Conservation (phyloP, 2,329 filamentous ascomycete species). For the Botryotinia calthae region DNA sequence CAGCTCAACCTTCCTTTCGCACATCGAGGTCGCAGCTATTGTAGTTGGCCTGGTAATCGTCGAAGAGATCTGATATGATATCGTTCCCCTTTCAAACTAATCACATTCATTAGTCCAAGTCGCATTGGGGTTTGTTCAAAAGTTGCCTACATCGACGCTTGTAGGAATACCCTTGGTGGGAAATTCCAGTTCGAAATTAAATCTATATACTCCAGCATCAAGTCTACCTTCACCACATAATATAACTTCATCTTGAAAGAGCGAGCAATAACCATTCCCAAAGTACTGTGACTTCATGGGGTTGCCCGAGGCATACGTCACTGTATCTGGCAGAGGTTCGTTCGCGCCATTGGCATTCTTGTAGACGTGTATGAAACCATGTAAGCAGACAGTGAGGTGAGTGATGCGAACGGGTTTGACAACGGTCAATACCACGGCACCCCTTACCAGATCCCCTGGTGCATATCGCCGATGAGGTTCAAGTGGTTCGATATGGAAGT, state of each 20-base stretch:
- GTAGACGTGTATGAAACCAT: conserved; percentile 77
- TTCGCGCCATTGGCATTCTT: conserved; percentile 61
- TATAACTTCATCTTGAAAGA: conserved; percentile 80
- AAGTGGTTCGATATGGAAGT: conserved; percentile 74
- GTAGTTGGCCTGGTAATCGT: conserved; percentile 86
- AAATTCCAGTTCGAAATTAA: conserved; percentile 72
- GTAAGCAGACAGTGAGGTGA: conserved; percentile 73
- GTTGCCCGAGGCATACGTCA: conserved; percentile 39
- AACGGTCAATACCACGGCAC: conserved; percentile 69
- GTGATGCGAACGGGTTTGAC: conserved; percentile 75
- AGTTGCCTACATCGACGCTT: conserved; percentile 79
- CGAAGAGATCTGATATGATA: conserved; percentile 86
- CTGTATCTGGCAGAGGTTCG: conserved; percentile 42
- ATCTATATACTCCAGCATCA: conserved; percentile 72
- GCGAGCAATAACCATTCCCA: conserved; percentile 73
- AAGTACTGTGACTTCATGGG: conserved; percentile 54
- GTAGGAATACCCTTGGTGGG: conserved; percentile 72
- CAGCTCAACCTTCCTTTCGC: conserved; percentile 76
- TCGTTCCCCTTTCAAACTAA: conserved; percentile 91
- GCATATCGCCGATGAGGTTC: conserved; percentile 76
- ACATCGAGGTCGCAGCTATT: conserved; percentile 75
- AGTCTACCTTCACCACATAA: conserved; percentile 76
- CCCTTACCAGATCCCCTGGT: conserved; percentile 70
- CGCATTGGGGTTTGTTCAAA: conserved; percentile 2
- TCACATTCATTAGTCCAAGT: conserved; percentile 11